These are phyloP conservation scores for Mycena floridula DNA, from an alignment of 768 basidiomycete species.

Conservation along the genomic window DNA sequence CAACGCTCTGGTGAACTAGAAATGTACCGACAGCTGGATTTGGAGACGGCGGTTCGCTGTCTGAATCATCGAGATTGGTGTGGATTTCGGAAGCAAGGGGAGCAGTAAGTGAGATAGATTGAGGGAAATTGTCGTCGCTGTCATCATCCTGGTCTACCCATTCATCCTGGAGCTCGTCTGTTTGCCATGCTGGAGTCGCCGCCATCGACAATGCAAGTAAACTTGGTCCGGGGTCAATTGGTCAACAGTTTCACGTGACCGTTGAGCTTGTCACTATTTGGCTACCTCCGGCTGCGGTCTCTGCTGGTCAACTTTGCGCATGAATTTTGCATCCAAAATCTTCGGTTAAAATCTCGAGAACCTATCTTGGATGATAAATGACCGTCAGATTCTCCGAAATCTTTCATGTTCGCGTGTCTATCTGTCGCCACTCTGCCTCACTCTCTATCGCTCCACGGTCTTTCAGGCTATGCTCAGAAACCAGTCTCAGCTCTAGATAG, in stretches of 20 bases:
- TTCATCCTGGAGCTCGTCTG: slow-evolving; percentile 86
- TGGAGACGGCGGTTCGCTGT: slow-evolving; percentile 17
- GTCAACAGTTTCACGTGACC: not conserved
- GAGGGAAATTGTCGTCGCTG: slow-evolving; percentile 26
- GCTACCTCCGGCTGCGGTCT: no score
- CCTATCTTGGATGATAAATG: no score
- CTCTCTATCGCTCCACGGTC: no score
- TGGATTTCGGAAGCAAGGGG: slow-evolving; percentile 50
- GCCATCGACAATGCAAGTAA: not conserved
- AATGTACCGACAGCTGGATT: slow-evolving; percentile 58
- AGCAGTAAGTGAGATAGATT: slow-evolving; percentile 53
- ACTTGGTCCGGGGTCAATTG: not conserved
- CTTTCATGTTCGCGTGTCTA: no score
- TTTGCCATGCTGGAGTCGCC: slow-evolving; percentile 67
- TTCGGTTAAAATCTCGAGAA: no score
- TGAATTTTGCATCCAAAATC: no score
- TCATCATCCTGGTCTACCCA: slow-evolving; percentile 68
- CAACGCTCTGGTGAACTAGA: slow-evolving; percentile 64
- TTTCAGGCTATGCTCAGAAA: no score
- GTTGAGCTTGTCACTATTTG: not conserved
- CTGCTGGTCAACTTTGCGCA: no score
- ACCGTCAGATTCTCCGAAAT: no score
- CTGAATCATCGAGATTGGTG: slow-evolving; percentile 31
- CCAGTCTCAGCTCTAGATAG: no score
- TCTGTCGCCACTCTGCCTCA: no score